These are phyloP conservation scores for Talaromyces nanjingensis DNA, from an alignment of 495 filamentous ascomycete species.

Conservation along the genomic window DNA sequence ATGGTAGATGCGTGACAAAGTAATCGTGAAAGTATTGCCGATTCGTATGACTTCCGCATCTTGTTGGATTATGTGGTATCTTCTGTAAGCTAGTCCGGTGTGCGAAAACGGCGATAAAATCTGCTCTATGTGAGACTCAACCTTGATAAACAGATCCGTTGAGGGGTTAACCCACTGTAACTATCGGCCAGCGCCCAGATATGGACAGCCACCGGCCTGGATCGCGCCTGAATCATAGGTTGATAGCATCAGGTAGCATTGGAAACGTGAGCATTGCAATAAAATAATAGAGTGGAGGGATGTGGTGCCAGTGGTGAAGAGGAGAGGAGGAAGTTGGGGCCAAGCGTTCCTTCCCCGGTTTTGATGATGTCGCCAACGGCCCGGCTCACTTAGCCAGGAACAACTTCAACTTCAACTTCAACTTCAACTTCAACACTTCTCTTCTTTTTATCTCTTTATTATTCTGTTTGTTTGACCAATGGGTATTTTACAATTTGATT, in stretches of 20 bases:
- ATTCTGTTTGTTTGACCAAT: neutral
- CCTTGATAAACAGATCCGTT: neutral
- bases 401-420: neutral
- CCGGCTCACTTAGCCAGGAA: neutral
- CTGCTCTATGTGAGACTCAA: constrained; percentile 9
- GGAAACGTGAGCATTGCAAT: neutral
- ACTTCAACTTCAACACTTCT: neutral
- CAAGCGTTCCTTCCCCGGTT: neutral
- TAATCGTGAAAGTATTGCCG: constrained; percentile 81
- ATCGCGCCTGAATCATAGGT: constrained; percentile 19
- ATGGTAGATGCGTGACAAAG: constrained; percentile 92
- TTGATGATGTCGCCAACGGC: neutral
- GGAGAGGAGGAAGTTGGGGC: neutral
- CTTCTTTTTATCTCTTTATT: neutral
- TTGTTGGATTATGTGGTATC: constrained; percentile 11
- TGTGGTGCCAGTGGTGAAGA: neutral
- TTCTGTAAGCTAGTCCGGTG: constrained; percentile 13
- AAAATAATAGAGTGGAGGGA: neutral
- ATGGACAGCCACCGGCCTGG: constrained; percentile 37
- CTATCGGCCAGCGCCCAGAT: constrained; percentile 30
- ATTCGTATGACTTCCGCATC: constrained; percentile 14
- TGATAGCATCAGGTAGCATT: neutral
- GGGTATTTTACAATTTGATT: too few species aligned
- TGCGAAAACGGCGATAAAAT: constrained; percentile 16
- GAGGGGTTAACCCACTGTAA: constrained; percentile 25